Percentiles rank a stretch among this genome's conserved stretches.
These are phyloP conservation scores for Elymus sibiricus DNA, from an alignment of 176 grass and related monocot species.

Conservation along the genomic window DNA sequence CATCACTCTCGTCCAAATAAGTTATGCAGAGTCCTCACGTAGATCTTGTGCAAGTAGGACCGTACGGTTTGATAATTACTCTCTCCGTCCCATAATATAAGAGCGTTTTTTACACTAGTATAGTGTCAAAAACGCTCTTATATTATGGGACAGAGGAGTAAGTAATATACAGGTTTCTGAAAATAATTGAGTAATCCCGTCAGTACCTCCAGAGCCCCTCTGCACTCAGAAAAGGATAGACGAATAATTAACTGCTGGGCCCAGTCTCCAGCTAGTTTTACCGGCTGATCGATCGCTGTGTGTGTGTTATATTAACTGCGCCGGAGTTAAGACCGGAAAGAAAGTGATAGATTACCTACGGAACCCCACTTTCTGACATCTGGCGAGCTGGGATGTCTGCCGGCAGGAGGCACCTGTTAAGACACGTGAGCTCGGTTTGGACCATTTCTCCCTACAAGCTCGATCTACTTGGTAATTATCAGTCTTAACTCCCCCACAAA, in stretches of 20 bases:
- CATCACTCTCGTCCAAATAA: not conserved
- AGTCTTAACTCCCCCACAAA: not conserved
- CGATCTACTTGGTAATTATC: not conserved
- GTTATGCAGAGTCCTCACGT: not conserved
- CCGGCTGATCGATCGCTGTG: no score
- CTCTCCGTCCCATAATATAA: no score
- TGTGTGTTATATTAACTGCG: no score
- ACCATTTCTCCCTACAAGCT: not conserved
- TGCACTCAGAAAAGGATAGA: not conserved
- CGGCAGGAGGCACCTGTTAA: constrained; percentile 39
- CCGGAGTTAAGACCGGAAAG: not conserved
- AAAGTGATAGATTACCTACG: constrained; percentile 35
- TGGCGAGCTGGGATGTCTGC: constrained; percentile 36
- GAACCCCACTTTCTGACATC: constrained; percentile 45
- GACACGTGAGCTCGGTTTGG: constrained; percentile 42
- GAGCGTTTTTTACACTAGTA: no score
- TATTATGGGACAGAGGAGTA: no score
- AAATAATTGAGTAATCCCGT: not conserved
- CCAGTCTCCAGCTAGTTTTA: not conserved
- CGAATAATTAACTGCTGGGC: not conserved
- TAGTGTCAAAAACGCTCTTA: no score
- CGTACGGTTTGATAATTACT: not conserved
- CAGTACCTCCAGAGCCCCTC: not conserved
- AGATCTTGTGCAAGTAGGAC: not conserved
- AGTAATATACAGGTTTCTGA: not conserved